Evolutionary conservation across 352 stramenopile species (phyloP), one percentile per base, ranked within the genome.

Genomic region (Bremia lactucae): DNA sequence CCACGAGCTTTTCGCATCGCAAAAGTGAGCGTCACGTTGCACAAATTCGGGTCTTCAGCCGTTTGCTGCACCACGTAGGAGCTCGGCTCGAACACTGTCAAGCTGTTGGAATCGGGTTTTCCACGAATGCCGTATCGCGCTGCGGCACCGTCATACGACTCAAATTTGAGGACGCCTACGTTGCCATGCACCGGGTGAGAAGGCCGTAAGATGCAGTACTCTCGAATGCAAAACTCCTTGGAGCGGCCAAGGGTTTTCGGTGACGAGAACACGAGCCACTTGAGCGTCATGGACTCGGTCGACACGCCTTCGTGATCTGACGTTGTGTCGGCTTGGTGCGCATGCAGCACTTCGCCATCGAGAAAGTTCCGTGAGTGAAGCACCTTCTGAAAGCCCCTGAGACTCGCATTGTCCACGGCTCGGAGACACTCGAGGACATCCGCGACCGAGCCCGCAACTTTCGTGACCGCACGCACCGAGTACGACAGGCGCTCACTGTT

Each of bases 391-490:
- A 87, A 83, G 14, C 53, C 49, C 25, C 65, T 68, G 28, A 83
- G 72, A 22, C 56, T 69, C n/a, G 58, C 28, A 34, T 59, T 79
- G 47, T 87, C 73, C 6, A 64, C 63, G 10, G 71, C 65, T 6
- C 80, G 72, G 21, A 93, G 67, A 52, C 75, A 84, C 46, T 93
- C 80, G 29, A 86, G 65, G n/a, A 88, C 71, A 48, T 72, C 75
- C 2, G 58, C 36, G n/a, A 92, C 72, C 2, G 72, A 67, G 26
- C 75, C 75, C 0, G 75, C 50, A 14, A 90, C 65, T 36, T 71
- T 76, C 8, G 74, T 72, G 13, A 89, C 75, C 0, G 72, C 66
- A 31, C 80, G 77, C 20, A 90, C 65, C 40, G 64, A 83, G 49
- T 80, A 87, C 18, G 67, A 78, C 6, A 77, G 59, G 10, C 82